A percentile compares a stretch with the other conserved stretches of the same genome.
phyloP scores from a whole-genome alignment of 768 basidiomycete species.

The Phanerochaete sordida region DNA sequence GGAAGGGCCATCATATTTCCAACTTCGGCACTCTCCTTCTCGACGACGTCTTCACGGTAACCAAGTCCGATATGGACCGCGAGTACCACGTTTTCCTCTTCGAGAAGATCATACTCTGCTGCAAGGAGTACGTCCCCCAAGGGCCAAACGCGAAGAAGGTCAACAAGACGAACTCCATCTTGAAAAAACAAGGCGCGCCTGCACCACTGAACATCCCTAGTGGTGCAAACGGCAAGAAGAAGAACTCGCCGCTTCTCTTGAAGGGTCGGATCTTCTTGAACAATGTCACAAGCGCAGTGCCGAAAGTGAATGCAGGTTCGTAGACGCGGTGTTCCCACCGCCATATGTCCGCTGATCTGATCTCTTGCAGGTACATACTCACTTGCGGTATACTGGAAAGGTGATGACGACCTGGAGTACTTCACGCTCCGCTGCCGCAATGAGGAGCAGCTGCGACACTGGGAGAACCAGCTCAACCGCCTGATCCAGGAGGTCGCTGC shows the following conservation, averaged over 20 bases:
- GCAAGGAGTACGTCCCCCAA: constrained; percentile 79
- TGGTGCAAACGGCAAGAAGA: constrained; percentile 60
- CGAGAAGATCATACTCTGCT: constrained; percentile 98
- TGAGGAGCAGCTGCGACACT: constrained; percentile 89
- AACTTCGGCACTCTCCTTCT: constrained; percentile 93
- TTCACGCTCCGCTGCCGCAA: constrained; percentile 92
- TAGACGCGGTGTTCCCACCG: constrained; percentile 14
- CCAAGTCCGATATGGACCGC: constrained; percentile 92
- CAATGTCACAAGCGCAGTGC: constrained; percentile 84
- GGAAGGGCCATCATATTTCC: constrained; percentile 96
- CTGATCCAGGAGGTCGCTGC: constrained; percentile 77
- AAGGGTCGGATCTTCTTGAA: constrained; percentile 98
- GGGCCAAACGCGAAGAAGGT: constrained; percentile 62
- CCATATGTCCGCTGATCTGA: constrained; percentile 10
- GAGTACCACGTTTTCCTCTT: constrained; percentile 99
- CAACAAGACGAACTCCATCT: constrained; percentile 81
- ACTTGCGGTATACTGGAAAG: constrained; percentile 91
- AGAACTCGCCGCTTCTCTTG: constrained; percentile 77
- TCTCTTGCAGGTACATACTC: constrained; percentile 52
- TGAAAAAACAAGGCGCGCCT: constrained; percentile 74
- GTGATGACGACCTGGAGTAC: constrained; percentile 88
- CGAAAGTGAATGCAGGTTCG: constrained; percentile 62
- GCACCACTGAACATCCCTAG: constrained; percentile 43
- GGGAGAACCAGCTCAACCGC: constrained; percentile 87
- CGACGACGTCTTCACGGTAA: constrained; percentile 94